A percentile compares a stretch with the other conserved stretches of the same genome.
Evolutionary conservation across 2,329 filamentous ascomycete species (phyloP).

Genomic region (Penicillium frequentans): DNA sequence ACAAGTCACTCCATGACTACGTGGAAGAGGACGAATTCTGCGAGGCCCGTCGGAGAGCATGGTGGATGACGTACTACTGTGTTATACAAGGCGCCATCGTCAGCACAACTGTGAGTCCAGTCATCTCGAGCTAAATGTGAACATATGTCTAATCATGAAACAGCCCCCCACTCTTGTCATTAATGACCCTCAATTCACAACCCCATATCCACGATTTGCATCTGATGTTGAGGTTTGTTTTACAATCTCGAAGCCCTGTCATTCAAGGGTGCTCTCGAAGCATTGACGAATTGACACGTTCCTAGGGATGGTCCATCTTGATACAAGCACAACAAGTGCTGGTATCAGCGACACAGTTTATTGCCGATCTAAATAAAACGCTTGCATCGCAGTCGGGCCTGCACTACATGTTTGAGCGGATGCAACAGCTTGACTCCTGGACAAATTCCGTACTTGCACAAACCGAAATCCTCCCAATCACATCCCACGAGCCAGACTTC

Average conservation of each 20-base stretch:
- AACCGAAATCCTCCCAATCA: slow-evolving; percentile 30
- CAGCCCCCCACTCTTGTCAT: slow-evolving; percentile 44
- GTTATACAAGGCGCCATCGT: slow-evolving; percentile 47
- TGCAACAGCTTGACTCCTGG: slow-evolving; percentile 45
- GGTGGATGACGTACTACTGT: slow-evolving; percentile 53
- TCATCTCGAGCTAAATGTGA: background rate
- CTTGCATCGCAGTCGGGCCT: slow-evolving; percentile 36
- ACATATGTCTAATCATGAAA: slow-evolving; percentile 10
- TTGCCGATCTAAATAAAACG: slow-evolving; percentile 42
- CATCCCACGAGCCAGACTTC: slow-evolving; percentile 23
- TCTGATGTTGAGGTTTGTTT: slow-evolving; percentile 42
- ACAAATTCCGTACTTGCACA: slow-evolving; percentile 37
- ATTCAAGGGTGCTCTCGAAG: background rate
- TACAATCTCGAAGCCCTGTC: background rate
- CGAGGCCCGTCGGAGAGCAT: slow-evolving; percentile 45
- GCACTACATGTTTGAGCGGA: slow-evolving; percentile 41
- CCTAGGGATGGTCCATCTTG: slow-evolving; percentile 44
- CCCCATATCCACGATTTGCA: slow-evolving; percentile 41
- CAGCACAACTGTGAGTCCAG: slow-evolving; percentile 40
- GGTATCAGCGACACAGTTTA: slow-evolving; percentile 43
- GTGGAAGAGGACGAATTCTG: slow-evolving; percentile 36
- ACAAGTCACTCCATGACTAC: slow-evolving; percentile 43
- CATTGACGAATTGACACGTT: slow-evolving; percentile 9
- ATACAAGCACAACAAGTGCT: slow-evolving; percentile 46
- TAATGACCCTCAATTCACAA: slow-evolving; percentile 46